Evolutionary conservation across 139 green algal genomes (phyloP), one percentile per base, ranked within the genome.

Genomic region (Astrephomene gubernaculifera): DNA sequence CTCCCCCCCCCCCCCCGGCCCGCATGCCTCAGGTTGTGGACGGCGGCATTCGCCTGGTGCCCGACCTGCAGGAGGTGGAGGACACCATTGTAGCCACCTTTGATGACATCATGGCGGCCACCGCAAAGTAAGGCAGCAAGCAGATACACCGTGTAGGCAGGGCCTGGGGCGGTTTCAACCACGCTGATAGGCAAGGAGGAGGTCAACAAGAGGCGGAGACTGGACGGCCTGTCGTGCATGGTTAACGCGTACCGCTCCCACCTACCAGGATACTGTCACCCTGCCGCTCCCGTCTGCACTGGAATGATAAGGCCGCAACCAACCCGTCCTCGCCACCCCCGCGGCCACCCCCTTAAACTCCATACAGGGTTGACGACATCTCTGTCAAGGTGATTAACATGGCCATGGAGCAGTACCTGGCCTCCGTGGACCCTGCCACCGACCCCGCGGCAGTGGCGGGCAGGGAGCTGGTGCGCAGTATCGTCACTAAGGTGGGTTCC

Each of bases 101-200:
- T 78, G 92, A 97, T 71, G 87, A 90, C 36, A 91, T 95, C 61
- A 88, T 95, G 19, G 69, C 69, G 4, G 83, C 83, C 14, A 83
- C 69, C n/a, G 60, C 76, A 35, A 83, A 83, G 76, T 83, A 36
- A 83, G 76, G 49, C 49, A 57, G 49, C 49, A 57, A 17, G 49
- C 49, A 57, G 49, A 17, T 17, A 57, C 12, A 57, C n/a, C n/a
- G n/a, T n/a, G n/a, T n/a, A n/a, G n/a, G n/a, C n/a, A n/a, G n/a
- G n/a, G n/a, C n/a, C n/a, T n/a, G n/a, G n/a, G n/a, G n/a, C n/a
- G n/a, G n/a, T n/a, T n/a, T n/a, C n/a, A n/a, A n/a, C n/a, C n/a
- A n/a, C n/a, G n/a, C n/a, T n/a, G n/a, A n/a, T n/a, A n/a, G n/a
- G n/a, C n/a, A n/a, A n/a, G n/a, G n/a, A n/a, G n/a, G n/a, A n/a